Evolutionary conservation across 345 rosid species (phyloP).

Genomic region (Diplotaxis tenuifolia): DNA sequence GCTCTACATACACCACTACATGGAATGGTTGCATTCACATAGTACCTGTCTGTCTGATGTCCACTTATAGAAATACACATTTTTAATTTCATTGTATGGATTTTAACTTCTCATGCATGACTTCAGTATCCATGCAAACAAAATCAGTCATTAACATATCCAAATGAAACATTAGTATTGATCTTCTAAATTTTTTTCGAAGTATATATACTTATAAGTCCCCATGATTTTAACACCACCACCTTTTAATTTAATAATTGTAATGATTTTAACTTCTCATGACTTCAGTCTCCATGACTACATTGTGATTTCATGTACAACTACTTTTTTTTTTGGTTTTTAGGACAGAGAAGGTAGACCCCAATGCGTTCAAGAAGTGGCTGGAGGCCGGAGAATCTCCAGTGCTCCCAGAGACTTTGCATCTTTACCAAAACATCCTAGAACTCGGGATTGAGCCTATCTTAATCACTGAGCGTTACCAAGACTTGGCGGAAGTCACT

Average conservation of each 20-base stretch:
- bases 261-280: too few relatives aligned
- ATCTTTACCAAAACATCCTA: conserved; percentile 37
- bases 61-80: not conserved
- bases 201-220: too few relatives aligned
- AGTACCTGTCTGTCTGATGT: not conserved
- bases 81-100: not conserved
- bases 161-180: not conserved
- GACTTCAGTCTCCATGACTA: too few relatives aligned
- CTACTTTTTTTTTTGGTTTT: not conserved
- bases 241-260: too few relatives aligned
- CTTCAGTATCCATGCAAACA: not conserved
- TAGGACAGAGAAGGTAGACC: conserved; percentile 23
- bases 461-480: conserved; percentile 41
- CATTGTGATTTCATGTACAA: not conserved
- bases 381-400: conserved; percentile 36
- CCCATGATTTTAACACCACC: too few relatives aligned
- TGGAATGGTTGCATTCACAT: too few relatives aligned
- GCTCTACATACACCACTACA: conserved; percentile 8
- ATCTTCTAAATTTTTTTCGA: too few relatives aligned
- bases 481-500: conserved; percentile 12
- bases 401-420: conserved; percentile 33
- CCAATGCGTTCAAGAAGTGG: conserved; percentile 21
- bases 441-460: conserved; percentile 38
- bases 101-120: not conserved
- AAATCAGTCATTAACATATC: not conserved